These are phyloP conservation scores for Cladosporium sp. DNA, from an alignment of 2,329 filamentous ascomycete genomes.

Conservation along the genomic window DNA sequence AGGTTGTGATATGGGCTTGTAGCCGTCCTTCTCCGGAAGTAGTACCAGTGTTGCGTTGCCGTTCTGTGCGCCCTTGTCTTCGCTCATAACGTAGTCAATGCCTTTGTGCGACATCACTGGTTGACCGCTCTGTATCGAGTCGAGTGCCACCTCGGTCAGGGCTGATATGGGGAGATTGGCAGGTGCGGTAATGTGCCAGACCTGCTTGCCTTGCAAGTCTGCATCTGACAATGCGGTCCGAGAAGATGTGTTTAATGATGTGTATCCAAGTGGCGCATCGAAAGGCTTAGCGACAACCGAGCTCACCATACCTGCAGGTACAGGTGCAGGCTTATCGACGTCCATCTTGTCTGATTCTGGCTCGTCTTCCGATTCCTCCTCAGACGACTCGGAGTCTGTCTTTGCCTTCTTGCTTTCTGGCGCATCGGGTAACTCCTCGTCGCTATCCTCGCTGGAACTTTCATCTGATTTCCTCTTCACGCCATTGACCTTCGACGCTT, in stretches of 20 bases:
- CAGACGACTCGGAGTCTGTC: constrained; percentile 11
- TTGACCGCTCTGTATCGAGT: constrained; percentile 50
- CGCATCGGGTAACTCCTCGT: constrained; percentile 10
- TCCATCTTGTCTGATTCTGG: constrained; percentile 9
- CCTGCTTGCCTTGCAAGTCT: constrained; percentile 64
- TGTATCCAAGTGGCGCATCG: constrained; percentile 44
- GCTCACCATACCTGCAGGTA: constrained; percentile 6
- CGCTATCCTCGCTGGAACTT: constrained; percentile 13
- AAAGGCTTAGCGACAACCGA: constrained; percentile 22
- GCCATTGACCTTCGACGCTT: constrained; percentile 24
- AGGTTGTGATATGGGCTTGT: constrained; percentile 37
- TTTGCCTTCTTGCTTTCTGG: constrained; percentile 11
- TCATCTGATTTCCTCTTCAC: constrained; percentile 27
- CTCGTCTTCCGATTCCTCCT: constrained; percentile 5
- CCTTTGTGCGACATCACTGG: constrained; percentile 60
- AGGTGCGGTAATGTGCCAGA: constrained; percentile 77
- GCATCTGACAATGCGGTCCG: constrained; percentile 43
- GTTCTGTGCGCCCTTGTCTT: constrained; percentile 15
- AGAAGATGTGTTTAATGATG: constrained; percentile 39
- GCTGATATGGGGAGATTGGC: constrained; percentile 64
- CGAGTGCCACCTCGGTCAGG: constrained; percentile 61
- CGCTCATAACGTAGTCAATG: constrained; percentile 49
- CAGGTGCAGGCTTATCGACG: constrained; percentile 10
- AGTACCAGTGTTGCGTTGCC: constrained; percentile 19
- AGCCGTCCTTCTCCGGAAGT: constrained; percentile 22